Base-by-base conservation (phyloP, 208 protist species). In the Acanthamoeba healyi region DNA sequence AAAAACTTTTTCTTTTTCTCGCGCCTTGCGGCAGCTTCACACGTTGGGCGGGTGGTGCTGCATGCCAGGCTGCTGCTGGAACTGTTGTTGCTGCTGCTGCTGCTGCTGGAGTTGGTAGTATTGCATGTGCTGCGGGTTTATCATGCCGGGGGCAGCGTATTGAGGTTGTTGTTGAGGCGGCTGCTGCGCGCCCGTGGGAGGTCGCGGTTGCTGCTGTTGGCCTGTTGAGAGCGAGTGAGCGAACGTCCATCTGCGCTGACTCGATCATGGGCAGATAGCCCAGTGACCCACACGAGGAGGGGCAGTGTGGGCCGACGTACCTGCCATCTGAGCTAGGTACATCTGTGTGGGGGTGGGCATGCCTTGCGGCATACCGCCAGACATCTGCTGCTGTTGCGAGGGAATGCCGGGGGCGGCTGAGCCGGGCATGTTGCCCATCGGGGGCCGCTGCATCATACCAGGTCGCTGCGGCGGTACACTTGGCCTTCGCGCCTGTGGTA, bases 71-170 rank as follows among this genome's bases (percentile, higher is more conserved):
- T 24, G 67, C 24, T 84, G 36, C 72, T 82, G 65, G 6, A 40
- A 6, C 9, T 79, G 67, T 46, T 79, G 70, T 14, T 79, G 70
- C 36, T 79, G 70, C 70, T 79, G 70, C 4, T 79, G 7, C 3
- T 79, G 26, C 5, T 84, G 44, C 29, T 84, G 74, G 42, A 84
- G n/a, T 29, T 49, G 74, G 46, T 84, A 84, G 74, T 84, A 84
- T 44, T 84, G 74, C 74, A 84, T 84, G 42, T 49, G 74, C 29
- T 84, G 74, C 15, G 38, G 74, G 74, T 84, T 84, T 44, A 84
- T 84, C 74, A 84, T 84, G 19, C 36, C 22, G 14, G 36, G 34
- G 36, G 26, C 36, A 5, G 44, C 74, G 74, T 32, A 44, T n/a
- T 77, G 58, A 67, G 58, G 58, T 32, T 67, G 63, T 29, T 72